phyloP scores from a whole-genome alignment of 139 green algal genomes.

The Picochlorum sp. region DNA sequence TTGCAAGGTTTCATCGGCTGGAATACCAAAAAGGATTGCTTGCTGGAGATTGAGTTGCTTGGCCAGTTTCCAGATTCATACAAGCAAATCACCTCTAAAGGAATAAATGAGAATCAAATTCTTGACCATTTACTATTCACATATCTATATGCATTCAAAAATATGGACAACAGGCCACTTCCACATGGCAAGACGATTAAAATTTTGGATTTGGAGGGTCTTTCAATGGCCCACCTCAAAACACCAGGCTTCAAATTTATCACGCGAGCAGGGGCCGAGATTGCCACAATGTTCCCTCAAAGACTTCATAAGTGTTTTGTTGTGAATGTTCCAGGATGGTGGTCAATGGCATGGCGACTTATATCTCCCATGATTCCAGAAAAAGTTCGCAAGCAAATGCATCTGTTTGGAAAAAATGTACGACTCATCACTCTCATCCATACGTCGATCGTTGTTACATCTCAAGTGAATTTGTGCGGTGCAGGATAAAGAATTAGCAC shows the following conservation, averaged over 20 bases:
- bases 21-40: constrained; percentile 9
- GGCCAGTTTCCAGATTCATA: neutral
- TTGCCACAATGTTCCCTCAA: constrained; percentile 21
- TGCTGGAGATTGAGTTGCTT: neutral
- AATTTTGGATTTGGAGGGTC: constrained; percentile 14
- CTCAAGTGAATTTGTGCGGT: too few species aligned
- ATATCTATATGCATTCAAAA: constrained; percentile 7
- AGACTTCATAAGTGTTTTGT: constrained; percentile 20
- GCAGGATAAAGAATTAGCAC: neutral
- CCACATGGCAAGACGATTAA: constrained; percentile 10
- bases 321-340: constrained; percentile 22
- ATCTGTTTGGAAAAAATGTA: constrained; percentile 6
- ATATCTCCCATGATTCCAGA: constrained; percentile 13
- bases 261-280: constrained; percentile 1
- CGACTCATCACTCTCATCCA: too few species aligned
- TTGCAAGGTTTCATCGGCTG: constrained; percentile 12
- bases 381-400: constrained; percentile 15
- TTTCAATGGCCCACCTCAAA: constrained; percentile 5
- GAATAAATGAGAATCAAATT: constrained; percentile 10
- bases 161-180: constrained; percentile 3
- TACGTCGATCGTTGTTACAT: too few species aligned
- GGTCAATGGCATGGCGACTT: constrained; percentile 17
- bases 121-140: constrained; percentile 16
- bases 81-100: neutral
- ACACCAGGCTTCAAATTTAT: constrained; percentile 13